Conservation (phyloP, 1,284 basidiomycete genomes). For the Malassezia yamatoensis region DNA sequence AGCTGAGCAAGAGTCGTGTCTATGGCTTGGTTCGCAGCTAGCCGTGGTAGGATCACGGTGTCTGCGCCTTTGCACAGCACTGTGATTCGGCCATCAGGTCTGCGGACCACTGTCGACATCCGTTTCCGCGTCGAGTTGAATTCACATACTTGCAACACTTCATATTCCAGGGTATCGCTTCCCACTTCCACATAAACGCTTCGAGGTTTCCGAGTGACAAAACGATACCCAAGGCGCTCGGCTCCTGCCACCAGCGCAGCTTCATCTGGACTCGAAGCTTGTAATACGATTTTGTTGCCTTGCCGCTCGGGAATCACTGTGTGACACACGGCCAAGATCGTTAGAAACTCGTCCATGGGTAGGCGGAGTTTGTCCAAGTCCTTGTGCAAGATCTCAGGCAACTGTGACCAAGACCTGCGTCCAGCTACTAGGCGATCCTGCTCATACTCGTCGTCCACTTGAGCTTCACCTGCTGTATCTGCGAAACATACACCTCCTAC, state of each 20-base stretch:
- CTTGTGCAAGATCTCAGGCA: constrained; percentile 54
- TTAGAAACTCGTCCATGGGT: constrained; percentile 66
- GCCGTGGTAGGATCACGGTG: constrained; percentile 61
- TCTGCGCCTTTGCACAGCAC: constrained; percentile 96
- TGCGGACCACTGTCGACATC: constrained; percentile 87
- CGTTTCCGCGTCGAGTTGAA: constrained; percentile 96
- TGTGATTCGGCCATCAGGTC: constrained; percentile 81
- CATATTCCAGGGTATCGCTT: constrained; percentile 66
- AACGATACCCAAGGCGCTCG: constrained; percentile 81
- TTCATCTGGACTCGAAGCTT: constrained; percentile 96
- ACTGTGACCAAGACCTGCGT: constrained; percentile 64
- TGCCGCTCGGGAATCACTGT: constrained; percentile 92
- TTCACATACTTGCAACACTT: constrained; percentile 93
- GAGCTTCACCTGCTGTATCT: constrained; percentile 55
- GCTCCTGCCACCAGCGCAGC: constrained; percentile 91
- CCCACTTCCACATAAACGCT: constrained; percentile 78
- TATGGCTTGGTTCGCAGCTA: constrained; percentile 56
- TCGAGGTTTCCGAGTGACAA: constrained; percentile 87
- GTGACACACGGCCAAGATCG: constrained; percentile 87
- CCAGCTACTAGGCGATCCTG: constrained; percentile 52
- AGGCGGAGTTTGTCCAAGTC: constrained; percentile 47
- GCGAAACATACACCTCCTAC: constrained; percentile 82
- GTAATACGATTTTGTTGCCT: constrained; percentile 59
- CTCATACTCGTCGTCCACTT: constrained; percentile 19
- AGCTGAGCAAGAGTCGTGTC: constrained; percentile 82